Percentiles rank a stretch among this genome's conserved stretches.
These are phyloP conservation scores for Hibiscus syriacus DNA, from an alignment of 345 rosid genomes.

Conservation along the genomic window DNA sequence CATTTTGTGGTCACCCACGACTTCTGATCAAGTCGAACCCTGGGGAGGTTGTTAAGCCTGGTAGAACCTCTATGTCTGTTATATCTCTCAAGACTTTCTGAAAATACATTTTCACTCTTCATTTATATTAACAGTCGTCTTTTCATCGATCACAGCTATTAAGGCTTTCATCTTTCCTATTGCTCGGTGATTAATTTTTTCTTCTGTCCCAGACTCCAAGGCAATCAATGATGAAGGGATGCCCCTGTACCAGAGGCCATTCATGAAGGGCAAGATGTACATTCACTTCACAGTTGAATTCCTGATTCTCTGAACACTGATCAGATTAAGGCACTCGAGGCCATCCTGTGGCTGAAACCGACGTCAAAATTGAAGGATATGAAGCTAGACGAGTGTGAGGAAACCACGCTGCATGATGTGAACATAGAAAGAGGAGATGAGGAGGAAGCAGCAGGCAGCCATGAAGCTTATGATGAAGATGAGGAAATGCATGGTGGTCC, in stretches of 20 bases:
- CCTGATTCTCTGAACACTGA: constrained; percentile 63
- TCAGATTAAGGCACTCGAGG: constrained; percentile 62
- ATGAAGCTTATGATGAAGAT: constrained; percentile 53
- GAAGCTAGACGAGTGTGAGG: constrained; percentile 87
- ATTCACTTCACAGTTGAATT: constrained; percentile 75
- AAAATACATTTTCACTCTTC: too few species aligned
- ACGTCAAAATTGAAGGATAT: constrained; percentile 41
- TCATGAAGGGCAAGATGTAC: constrained; percentile 84
- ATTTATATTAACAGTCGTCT: too few species aligned
- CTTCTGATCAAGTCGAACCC: constrained; percentile 75
- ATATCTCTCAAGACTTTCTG: too few species aligned
- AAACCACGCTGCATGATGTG: constrained; percentile 72
- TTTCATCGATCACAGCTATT: too few species aligned
- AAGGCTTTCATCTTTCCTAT: neutral
- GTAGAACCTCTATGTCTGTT: neutral
- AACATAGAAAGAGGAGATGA: constrained; percentile 80
- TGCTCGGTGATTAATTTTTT: neutral
- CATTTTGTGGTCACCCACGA: constrained; percentile 64
- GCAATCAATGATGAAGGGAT: constrained; percentile 86
- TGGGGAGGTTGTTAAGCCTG: constrained; percentile 82
- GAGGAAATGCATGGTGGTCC: constrained; percentile 44
- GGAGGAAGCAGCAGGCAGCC: constrained; percentile 55
- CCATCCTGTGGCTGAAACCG: constrained; percentile 46
- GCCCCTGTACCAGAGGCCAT: constrained; percentile 63
- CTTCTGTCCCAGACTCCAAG: constrained; percentile 46